Conservation (phyloP, 805 yeast genomes). For the Danielozyma ontarioensis region DNA sequence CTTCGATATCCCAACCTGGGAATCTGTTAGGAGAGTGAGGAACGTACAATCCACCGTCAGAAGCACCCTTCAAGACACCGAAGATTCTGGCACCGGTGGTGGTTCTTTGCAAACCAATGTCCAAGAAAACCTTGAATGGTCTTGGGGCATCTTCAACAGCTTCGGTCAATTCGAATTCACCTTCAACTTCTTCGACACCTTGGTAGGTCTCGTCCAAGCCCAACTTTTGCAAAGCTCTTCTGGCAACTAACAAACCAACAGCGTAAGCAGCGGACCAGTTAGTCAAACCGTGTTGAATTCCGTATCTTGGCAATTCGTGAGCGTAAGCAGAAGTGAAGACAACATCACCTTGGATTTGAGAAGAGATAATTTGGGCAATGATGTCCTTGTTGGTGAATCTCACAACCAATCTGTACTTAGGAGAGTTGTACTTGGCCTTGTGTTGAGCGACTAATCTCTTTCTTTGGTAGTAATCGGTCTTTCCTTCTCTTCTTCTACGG, state of each 20-base stretch:
- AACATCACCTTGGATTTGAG: conserved; percentile 95
- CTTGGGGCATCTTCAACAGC: conserved; percentile 99
- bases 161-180: conserved; percentile 97
- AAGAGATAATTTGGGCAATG: conserved; percentile 94
- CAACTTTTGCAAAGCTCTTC: conserved; percentile 97
- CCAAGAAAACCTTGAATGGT: conserved; percentile 99
- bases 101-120: conserved; percentile 99
- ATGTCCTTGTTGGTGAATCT: conserved; percentile 99
- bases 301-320: conserved; percentile 97
- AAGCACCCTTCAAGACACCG: conserved; percentile 99
- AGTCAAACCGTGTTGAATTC: conserved; percentile 97
- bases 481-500: conserved; percentile 99
- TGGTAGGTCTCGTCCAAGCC: conserved; percentile 96
- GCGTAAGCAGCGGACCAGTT: conserved; percentile 99
- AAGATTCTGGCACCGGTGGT: conserved; percentile 99
- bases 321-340: conserved; percentile 98
- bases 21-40: conserved; percentile 99
- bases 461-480: conserved; percentile 99
- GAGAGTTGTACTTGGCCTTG: conserved; percentile 99
- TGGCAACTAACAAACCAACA: conserved; percentile 95
- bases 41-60: conserved; percentile 98
- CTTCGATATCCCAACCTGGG: conserved; percentile 99
- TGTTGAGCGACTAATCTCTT: conserved; percentile 99
- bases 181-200: conserved; percentile 99
- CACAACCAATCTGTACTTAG: conserved; percentile 99